Conservation (phyloP, 2,329 filamentous ascomycete species). For the Verticillium longisporum region DNA sequence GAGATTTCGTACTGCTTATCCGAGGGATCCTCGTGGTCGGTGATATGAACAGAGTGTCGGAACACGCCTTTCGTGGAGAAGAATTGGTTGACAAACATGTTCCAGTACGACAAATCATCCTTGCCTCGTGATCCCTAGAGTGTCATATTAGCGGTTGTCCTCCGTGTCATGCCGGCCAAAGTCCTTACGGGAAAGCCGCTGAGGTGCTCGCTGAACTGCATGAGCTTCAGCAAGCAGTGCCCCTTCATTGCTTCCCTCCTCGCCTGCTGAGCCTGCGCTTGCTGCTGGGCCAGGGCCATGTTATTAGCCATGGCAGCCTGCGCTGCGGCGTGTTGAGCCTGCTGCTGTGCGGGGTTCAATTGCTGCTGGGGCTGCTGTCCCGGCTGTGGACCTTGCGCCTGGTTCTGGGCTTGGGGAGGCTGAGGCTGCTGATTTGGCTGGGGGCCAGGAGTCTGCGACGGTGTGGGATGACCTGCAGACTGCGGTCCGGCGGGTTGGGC, state of each 20-base stretch:
- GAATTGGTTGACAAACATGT: constrained; percentile 69
- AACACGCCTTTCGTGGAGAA: constrained; percentile 75
- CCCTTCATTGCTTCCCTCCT: constrained; percentile 46
- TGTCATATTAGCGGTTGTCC: background rate
- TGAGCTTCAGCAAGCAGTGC: constrained; percentile 51
- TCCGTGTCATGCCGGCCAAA: background rate
- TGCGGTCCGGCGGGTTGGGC: constrained; percentile 12
- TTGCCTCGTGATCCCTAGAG: constrained; percentile 48
- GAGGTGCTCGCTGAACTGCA: constrained; percentile 57
- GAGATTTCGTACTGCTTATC: constrained; percentile 85
- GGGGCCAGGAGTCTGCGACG: constrained; percentile 11
- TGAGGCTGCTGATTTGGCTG: constrained; percentile 14
- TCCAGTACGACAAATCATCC: constrained; percentile 72
- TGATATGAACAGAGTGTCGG: constrained; percentile 60
- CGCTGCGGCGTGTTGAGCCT: constrained; percentile 13
- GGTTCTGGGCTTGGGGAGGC: constrained; percentile 23
- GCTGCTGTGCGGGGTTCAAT: constrained; percentile 27
- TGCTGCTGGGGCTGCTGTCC: constrained; percentile 25
- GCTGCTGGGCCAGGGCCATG: constrained; percentile 11
- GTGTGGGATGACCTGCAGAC: constrained; percentile 12
- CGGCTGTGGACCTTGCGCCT: constrained; percentile 19
- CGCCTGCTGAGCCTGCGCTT: constrained; percentile 32
- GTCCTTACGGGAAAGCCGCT: constrained; percentile 44
- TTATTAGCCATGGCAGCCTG: constrained; percentile 25
- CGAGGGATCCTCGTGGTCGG: constrained; percentile 45